Evolutionary conservation across 1,284 basidiomycete species (phyloP).

Genomic region (Veloporphyrellus conicus): DNA sequence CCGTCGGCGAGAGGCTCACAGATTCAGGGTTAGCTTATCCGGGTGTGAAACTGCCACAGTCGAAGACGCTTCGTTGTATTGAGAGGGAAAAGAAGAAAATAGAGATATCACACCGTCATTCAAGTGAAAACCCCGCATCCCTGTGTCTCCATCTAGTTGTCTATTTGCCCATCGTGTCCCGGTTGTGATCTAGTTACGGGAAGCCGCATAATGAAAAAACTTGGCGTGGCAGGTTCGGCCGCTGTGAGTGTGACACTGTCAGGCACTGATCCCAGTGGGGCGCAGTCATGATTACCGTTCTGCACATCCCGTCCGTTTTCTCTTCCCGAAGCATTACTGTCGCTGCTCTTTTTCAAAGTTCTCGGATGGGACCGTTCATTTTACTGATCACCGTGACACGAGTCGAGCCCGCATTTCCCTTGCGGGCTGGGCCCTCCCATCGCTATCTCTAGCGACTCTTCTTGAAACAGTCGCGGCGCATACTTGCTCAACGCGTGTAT

Average conservation of each 20-base stretch:
- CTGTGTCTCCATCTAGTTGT: constrained; percentile 7
- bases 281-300: constrained; percentile 26
- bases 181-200: constrained; percentile 9
- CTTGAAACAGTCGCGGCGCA: neutral
- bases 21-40: constrained; percentile 21
- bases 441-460: neutral
- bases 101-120: neutral
- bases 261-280: constrained; percentile 31
- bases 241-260: constrained; percentile 23
- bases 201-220: constrained; percentile 26
- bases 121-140: constrained; percentile 7
- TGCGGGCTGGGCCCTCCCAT: neutral
- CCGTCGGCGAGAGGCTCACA: constrained; percentile 8
- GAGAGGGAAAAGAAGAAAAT: constrained; percentile 1
- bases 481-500: too few relatives aligned
- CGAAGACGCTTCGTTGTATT: neutral
- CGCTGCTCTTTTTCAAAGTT: constrained; percentile 15
- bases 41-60: constrained; percentile 8
- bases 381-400: constrained; percentile 22
- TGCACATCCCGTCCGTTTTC: constrained; percentile 19
- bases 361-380: constrained; percentile 24
- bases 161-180: constrained; percentile 23
- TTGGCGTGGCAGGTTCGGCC: constrained; percentile 11
- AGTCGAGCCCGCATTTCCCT: constrained; percentile 8
- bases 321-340: constrained; percentile 11